Evolutionary conservation across 2,329 filamentous ascomycete genomes (phyloP), one percentile per base, ranked within the genome.

Genomic region (Penicillium sp.): DNA sequence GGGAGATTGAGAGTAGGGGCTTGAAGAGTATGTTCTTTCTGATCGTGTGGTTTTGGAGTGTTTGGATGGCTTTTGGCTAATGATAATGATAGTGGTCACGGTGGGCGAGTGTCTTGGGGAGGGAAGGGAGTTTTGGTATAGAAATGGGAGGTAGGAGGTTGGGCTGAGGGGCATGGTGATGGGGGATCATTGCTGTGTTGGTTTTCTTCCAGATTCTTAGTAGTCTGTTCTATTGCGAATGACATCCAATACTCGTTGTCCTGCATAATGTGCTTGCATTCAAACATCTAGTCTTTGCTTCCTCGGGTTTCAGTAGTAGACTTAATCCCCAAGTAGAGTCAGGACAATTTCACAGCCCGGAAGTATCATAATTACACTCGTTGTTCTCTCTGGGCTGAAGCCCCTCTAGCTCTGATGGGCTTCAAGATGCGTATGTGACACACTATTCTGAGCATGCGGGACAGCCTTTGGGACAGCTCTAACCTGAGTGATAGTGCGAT

Each of bases 101-200:
- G 77, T 84, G 4, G 83, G 81, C 0, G 79, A 84, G 53, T 85
- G 83, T 52, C 71, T 85, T 15, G 77, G 76, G 0, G 81, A 85
- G 51, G 67, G 80, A 7, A 53, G 53, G n/a, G 70, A 66, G 15
- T 75, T 78, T 56, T 84, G 81, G 82, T 84, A 84, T 60, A 68
- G 71, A 9, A n/a, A 31, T 15, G 15, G 28, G 13, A 47, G 49
- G 31, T 52, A 34, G 33, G 21, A 49, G 9, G 36, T 12, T 39
- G 9, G 10, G 36, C 24, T 39, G 18, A 10, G 8, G 8, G 16
- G 26, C 12, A 15, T 10, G 9, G 3, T 26, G 28, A 10, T 21
- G 18, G 29, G 29, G 28, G 34, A 21, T 38, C 34, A 38, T 18
- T 7, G 34, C n/a, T 38, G 34, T 4, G 1, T 18, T 18, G 10